A percentile compares a stretch with the other conserved stretches of the same genome.
phyloP scores from a whole-genome alignment of 2,329 filamentous ascomycete species.

The Fonsecaea nubica region DNA sequence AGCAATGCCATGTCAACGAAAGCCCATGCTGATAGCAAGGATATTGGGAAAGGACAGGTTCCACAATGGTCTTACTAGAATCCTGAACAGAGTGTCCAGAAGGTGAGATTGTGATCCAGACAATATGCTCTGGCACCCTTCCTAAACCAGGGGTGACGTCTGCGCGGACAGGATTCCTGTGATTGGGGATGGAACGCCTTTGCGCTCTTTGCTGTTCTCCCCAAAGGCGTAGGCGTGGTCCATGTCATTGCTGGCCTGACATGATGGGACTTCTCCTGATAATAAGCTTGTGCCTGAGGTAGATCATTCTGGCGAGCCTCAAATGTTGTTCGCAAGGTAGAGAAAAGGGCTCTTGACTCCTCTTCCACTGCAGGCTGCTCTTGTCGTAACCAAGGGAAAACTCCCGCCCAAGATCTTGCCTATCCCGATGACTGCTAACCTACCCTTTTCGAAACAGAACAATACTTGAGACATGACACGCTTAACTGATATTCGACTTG shows the following conservation, averaged over 20 bases:
- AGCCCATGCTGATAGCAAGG: not conserved
- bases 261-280: not conserved
- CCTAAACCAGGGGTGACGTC: not conserved
- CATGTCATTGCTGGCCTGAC: not conserved
- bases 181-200: not conserved
- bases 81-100: not conserved
- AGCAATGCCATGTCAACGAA: not conserved
- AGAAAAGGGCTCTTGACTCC: not conserved
- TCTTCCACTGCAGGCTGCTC: not conserved
- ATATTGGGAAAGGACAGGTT: not conserved
- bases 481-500: not conserved
- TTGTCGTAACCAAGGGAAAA: not conserved
- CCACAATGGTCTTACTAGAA: not conserved
- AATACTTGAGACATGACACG: not conserved
- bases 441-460: not conserved
- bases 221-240: not conserved
- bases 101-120: not conserved
- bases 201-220: not conserved
- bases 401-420: not conserved
- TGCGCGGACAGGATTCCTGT: not conserved
- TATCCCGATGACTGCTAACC: not conserved
- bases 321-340: not conserved
- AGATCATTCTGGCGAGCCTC: constrained; percentile 8
- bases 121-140: not conserved
- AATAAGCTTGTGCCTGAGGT: constrained; percentile 11